phyloP scores from a whole-genome alignment of 163 green algal species.

The Coccomyxa subellipsoidea region DNA sequence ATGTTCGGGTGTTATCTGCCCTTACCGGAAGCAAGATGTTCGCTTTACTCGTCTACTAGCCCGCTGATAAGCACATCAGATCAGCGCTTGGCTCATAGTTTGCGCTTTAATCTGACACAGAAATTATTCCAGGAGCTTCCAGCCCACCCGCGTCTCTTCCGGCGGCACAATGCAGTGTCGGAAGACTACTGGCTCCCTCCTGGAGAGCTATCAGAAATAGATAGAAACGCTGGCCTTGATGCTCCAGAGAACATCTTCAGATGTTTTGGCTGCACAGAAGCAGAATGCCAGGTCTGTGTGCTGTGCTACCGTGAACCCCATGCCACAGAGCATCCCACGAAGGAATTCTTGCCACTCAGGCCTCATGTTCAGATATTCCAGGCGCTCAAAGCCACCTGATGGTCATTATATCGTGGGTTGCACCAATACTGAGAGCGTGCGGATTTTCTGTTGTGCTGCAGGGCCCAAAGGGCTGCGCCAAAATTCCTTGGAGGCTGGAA shows the following conservation, averaged over 20 bases:
- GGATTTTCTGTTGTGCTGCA: slow-evolving; percentile 23
- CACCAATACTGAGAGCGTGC: too few species aligned
- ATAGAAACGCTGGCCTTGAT: not conserved
- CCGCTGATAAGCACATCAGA: not conserved
- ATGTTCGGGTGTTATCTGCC: not conserved
- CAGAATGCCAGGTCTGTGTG: not conserved
- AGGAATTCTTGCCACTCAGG: too few species aligned
- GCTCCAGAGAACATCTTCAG: not conserved
- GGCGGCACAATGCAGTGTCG: not conserved
- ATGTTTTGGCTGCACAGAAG: not conserved
- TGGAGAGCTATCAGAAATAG: not conserved
- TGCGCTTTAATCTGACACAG: not conserved
- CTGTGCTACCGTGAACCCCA: not conserved
- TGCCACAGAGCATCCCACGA: too few species aligned
- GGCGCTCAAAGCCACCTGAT: too few species aligned
- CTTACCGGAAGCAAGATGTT: not conserved
- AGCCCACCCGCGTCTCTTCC: too few species aligned
- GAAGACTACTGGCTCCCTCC: not conserved
- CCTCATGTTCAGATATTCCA: too few species aligned
- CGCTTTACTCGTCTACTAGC: not conserved
- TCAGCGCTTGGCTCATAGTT: not conserved
- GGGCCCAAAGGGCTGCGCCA: slow-evolving; percentile 43
- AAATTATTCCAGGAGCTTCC: not conserved
- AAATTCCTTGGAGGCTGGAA: slow-evolving; percentile 65
- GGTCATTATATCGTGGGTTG: too few species aligned